Conservation (phyloP, 169 alveolate species). For the Cryptosporidium baileyi region DNA sequence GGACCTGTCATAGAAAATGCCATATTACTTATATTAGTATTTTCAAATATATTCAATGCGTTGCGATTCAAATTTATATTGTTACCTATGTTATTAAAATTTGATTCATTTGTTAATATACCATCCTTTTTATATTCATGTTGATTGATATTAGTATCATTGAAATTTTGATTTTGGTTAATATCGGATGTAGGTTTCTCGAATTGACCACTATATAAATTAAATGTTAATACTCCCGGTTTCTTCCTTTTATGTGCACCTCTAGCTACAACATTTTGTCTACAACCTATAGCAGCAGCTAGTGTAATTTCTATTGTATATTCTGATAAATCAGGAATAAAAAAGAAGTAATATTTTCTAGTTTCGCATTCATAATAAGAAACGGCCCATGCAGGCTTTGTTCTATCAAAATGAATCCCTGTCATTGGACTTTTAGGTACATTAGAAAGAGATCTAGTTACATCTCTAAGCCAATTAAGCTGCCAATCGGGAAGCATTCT, state of each 20-base stretch:
- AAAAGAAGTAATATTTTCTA: slow-evolving; percentile 62
- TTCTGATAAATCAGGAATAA: slow-evolving; percentile 61
- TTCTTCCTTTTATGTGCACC: slow-evolving; percentile 68
- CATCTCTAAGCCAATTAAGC: slow-evolving; percentile 68
- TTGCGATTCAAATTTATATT: too few relatives aligned
- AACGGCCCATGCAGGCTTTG: slow-evolving; percentile 70
- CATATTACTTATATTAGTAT: too few relatives aligned
- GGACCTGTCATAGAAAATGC: too few relatives aligned
- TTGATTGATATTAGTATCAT: too few relatives aligned
- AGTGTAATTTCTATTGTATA: slow-evolving; percentile 54
- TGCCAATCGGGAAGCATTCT: slow-evolving; percentile 71
- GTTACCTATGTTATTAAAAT: neutral
- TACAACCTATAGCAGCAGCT: slow-evolving; percentile 69
- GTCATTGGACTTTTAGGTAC: slow-evolving; percentile 70
- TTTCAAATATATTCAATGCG: too few relatives aligned
- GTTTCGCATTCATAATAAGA: slow-evolving; percentile 69
- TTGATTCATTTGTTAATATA: too few relatives aligned
- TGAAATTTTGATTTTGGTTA: too few relatives aligned
- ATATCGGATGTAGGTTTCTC: slow-evolving; percentile 45
- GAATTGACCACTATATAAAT: slow-evolving; percentile 60
- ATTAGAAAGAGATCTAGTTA: slow-evolving; percentile 58
- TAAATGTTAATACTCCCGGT: slow-evolving; percentile 65
- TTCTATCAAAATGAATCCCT: slow-evolving; percentile 69
- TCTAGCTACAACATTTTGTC: slow-evolving; percentile 69
- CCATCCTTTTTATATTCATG: too few relatives aligned